A percentile compares a stretch with the other conserved stretches of the same genome.
Conservation (phyloP, 2,329 filamentous ascomycete genomes). For the Scedosporium aurantiacum region DNA sequence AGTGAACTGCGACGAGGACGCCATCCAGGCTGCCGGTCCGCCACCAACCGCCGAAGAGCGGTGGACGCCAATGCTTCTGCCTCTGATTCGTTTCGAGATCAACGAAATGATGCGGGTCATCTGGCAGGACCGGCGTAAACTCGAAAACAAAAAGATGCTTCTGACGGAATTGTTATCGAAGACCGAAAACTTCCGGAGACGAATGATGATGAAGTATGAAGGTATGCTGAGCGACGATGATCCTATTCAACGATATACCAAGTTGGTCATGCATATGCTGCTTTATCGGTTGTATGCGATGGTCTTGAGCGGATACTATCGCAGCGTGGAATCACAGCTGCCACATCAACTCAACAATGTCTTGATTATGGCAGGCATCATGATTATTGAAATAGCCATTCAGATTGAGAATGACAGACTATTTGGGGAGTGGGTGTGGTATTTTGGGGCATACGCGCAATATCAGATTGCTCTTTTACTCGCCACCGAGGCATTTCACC, state of each 20-base stretch:
- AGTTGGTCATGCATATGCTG: conserved; percentile 53
- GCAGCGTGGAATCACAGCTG: conserved; percentile 33
- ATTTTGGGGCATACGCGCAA: conserved; percentile 58
- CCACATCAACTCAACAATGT: conserved; percentile 53
- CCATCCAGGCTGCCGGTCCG: conserved; percentile 35
- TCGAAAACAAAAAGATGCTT: conserved; percentile 50
- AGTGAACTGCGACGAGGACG: conserved; percentile 56
- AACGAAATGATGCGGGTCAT: conserved; percentile 62
- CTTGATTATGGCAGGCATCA: conserved; percentile 48
- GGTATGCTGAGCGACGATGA: conserved; percentile 47
- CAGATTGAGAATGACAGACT: conserved; percentile 30
- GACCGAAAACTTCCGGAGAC: conserved; percentile 55
- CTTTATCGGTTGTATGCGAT: conserved; percentile 54
- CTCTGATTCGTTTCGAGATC: conserved; percentile 59
- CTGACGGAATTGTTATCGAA: conserved; percentile 55
- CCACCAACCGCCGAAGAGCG: conserved; percentile 33
- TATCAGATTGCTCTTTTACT: conserved; percentile 61
- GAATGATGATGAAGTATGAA: conserved; percentile 55
- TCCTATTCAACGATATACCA: conserved; percentile 52
- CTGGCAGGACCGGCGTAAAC: conserved; percentile 56
- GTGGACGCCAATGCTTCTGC: conserved; percentile 60
- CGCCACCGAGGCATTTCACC: conserved; percentile 53
- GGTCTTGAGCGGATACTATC: conserved; percentile 57
- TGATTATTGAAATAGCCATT: conserved; percentile 36
- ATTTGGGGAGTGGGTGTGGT: conserved; percentile 57